Base-by-base conservation (phyloP, 768 basidiomycete species). In the Leucocoprinus leucothites region DNA sequence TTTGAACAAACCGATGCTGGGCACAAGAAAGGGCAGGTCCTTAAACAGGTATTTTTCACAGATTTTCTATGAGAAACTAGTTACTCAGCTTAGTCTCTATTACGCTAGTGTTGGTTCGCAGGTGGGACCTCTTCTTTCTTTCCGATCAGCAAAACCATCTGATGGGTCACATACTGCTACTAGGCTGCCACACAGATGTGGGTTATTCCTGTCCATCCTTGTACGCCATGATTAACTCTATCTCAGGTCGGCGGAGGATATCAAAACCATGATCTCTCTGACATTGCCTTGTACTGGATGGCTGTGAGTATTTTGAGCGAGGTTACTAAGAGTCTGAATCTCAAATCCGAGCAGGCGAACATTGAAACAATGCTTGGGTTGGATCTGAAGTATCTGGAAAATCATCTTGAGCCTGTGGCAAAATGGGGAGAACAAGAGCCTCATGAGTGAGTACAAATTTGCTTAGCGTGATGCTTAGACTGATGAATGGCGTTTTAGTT, bases 201-300 rank as follows among this genome's bases (percentile, higher is more conserved):
- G 59, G 68, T 65, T 18, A 21, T 13, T 41, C 50, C 36, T 7
- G 57, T 31, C 57, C 53, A 48, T 36, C n/a, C 25, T 44, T 53
- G 7, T 22, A 16, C 35, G 9, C 19, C 9, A 50, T 21, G 35
- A 16, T n/a, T 14, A 18, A 49, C 25, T 13, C 1, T 16, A 56
- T 22, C 24, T 36, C 58, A 89, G 87, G 78, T 86, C 44, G 87
- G 87, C 14, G 88, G 88, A 24, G 87, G 88, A 36, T 89, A 82
- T 66, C 64, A 74, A 25, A 73, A 81, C 42, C 87, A 87, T 64
- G 88, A 90, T 60, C 66, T 90, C 25, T 76, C 87, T 0, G 85
- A 88, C 62, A 42, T 89, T 22, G 77, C 82, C 13, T 69, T 90
- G 48, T 67, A 69, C 41, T 86, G 85, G 85, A 85, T 87, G 82